These are phyloP conservation scores for Hygrophoropsis aurantiaca DNA, from an alignment of 768 basidiomycete genomes.

Conservation along the genomic window DNA sequence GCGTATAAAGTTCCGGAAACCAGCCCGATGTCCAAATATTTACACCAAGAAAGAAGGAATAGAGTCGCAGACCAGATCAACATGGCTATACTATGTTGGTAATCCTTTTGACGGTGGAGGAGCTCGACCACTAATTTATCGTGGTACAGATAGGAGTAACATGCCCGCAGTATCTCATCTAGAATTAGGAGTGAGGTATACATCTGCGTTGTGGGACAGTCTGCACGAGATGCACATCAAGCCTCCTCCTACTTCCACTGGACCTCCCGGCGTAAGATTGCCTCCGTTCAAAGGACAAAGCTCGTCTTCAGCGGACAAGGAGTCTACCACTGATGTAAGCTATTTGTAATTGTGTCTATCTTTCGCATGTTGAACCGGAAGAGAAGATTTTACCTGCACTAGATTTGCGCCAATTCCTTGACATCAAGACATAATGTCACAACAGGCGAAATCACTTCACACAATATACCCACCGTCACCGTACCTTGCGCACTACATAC, in stretches of 20 bases:
- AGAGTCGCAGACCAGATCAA: slow-evolving; percentile 88
- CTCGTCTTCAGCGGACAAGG: slow-evolving; percentile 31
- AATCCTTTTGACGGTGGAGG: background rate
- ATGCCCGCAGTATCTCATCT: slow-evolving; percentile 56
- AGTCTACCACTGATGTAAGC: slow-evolving; percentile 36
- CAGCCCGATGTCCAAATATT: slow-evolving; percentile 73
- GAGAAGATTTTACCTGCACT: slow-evolving; percentile 49
- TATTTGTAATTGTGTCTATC: background rate
- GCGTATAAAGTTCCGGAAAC: slow-evolving; percentile 82
- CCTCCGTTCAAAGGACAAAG: slow-evolving; percentile 36
- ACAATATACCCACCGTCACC: background rate
- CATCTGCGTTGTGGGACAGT: slow-evolving; percentile 56
- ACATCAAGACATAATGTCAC: slow-evolving; percentile 41
- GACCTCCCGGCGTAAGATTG: slow-evolving; percentile 44
- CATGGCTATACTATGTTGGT: slow-evolving; percentile 79
- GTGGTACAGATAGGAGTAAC: slow-evolving; percentile 46
- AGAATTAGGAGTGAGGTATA: slow-evolving; percentile 67
- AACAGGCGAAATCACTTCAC: background rate
- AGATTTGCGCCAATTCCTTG: slow-evolving; percentile 53
- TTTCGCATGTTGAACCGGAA: background rate
- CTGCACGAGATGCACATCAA: slow-evolving; percentile 51
- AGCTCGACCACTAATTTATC: background rate
- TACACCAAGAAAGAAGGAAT: slow-evolving; percentile 75
- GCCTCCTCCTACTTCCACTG: slow-evolving; percentile 34
- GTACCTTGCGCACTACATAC: no score